Evolutionary conservation across 306 rosid species (phyloP), one percentile per base, ranked within the genome.

Genomic region (Gleditsia sinensis): DNA sequence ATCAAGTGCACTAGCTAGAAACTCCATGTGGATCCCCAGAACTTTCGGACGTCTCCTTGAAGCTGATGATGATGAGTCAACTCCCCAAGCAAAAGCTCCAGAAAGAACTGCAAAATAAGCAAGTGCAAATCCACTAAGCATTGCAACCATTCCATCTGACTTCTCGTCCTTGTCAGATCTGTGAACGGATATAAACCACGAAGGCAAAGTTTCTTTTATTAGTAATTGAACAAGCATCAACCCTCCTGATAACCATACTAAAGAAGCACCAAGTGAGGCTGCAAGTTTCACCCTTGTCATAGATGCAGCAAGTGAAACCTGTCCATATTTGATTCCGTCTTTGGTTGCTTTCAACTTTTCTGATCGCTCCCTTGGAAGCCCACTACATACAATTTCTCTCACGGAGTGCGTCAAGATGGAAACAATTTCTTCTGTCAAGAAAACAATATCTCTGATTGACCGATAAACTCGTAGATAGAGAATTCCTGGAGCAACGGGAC

Each of bases 41-140:
- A 92, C 83, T 58, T 88, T 90, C 7, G 86, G 96, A 54, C 96
- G 97, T 6, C 97, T 80, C 73, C 86, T 92, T 40, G 99, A 88
- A 59, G 90, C 92, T 6, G 91, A 76, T 17, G 97, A 87, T 59
- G 92, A 86, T 37, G 96, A 94, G 76, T 94, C 96, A 36, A 87
- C 84, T 25, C 99, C 99, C 98, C 97, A 94, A 25, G 89, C 96
- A 72, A 91, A 92, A 46, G 95, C 90, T 10, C 99, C 97, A 59
- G 95, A 88, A 10, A 88, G 89, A 24, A 90, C 85, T 2, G 88
- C 86, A 77, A 94, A 90, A 89, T 94, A 87, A 16, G 99, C 97
- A 4, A 91, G 93, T 32, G 92, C 96, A 80, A 87, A 88, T 12
- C 99, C 99, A 10, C 88, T 83, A 6, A 94, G 96, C 96, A 90